Base-by-base conservation (phyloP, 2,329 filamentous ascomycete species). In the Exophiala xenobiotica region DNA sequence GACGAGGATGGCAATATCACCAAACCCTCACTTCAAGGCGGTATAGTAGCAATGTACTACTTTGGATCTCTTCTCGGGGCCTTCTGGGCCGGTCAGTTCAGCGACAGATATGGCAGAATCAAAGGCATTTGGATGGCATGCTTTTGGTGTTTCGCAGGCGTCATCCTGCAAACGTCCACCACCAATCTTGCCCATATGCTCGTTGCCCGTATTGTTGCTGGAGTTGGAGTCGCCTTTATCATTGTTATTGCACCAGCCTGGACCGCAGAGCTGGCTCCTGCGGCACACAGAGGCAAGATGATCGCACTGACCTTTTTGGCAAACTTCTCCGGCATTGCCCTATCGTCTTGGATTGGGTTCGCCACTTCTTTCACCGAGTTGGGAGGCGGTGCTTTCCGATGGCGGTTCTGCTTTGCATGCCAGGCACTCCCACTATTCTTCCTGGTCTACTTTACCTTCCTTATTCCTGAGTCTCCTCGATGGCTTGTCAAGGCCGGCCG, bases 11-110 rank as follows among this genome's bases (percentile, higher is more conserved):
- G 41, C 16, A 12, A 18, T 22, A 27, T 62, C 26, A 64, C 70
- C 12, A 66, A 61, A 65, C 33, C 63, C 62, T 14, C 53, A 68
- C 3, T 70, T 3, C 69, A 72, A 49, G 70, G 69, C 12, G 31
- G 31, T 16, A 14, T 35, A 14, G 31, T 35, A 8, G 7, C 31
- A 14, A 46, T 46, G 6, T 46, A 46, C 29, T 46, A 46, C 29
- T 35, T 53, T 6, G 62, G 59, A 4, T 42, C 57, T 23, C 42
- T 62, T n/a, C 22, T 60, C 33, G 62, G 62, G 42, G 46, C 35
- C n/a, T 63, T 51, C 50, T 61, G 41, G 57, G 53, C 24, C 37
- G 60, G 54, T 49, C 46, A 51, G 38, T 58, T 50, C 47, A 47
- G 49, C 37, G 60, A 64, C 47, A 45, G 23, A 22, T 52, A 61